Percentiles rank a stretch among this genome's conserved stretches.
These are phyloP conservation scores for Ceratobasidium sp. DNA, from an alignment of 1,284 basidiomycete genomes.

Conservation along the genomic window DNA sequence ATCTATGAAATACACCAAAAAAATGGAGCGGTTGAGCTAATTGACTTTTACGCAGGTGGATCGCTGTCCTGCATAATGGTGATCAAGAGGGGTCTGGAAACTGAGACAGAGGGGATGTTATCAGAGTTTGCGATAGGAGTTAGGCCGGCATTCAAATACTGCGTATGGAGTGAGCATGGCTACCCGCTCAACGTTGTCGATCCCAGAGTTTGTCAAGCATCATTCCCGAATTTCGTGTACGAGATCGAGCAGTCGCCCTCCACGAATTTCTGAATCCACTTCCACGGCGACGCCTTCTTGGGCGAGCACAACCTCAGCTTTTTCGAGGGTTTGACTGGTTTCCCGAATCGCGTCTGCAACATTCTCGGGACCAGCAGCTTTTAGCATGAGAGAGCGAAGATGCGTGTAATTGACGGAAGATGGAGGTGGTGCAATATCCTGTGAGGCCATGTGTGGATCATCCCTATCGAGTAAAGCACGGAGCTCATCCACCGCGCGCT, in stretches of 20 bases:
- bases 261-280: slow-evolving; percentile 34
- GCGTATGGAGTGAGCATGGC: slow-evolving; percentile 6
- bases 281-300: slow-evolving; percentile 26
- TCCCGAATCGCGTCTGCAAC: slow-evolving; percentile 14
- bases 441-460: slow-evolving; percentile 17
- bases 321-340: slow-evolving; percentile 30
- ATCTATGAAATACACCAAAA: neutral
- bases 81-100: neutral
- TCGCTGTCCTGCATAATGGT: no score
- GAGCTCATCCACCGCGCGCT: slow-evolving; percentile 29
- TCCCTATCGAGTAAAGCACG: slow-evolving; percentile 32
- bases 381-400: slow-evolving; percentile 19
- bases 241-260: slow-evolving; percentile 18
- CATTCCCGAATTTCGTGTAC: slow-evolving; percentile 12
- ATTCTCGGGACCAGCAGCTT: slow-evolving; percentile 18
- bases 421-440: slow-evolving; percentile 18
- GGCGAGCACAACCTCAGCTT: slow-evolving; percentile 26
- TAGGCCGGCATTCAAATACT: neutral
- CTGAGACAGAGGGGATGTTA: neutral
- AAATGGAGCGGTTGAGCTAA: neutral
- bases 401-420: slow-evolving; percentile 23
- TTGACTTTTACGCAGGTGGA: neutral
- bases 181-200: neutral
- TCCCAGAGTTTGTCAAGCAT: neutral
- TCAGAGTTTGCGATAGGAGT: neutral